Percentiles rank a stretch among this genome's conserved stretches.
phyloP scores from a whole-genome alignment of 352 stramenopile species.

The Phytopythium kandeliae region DNA sequence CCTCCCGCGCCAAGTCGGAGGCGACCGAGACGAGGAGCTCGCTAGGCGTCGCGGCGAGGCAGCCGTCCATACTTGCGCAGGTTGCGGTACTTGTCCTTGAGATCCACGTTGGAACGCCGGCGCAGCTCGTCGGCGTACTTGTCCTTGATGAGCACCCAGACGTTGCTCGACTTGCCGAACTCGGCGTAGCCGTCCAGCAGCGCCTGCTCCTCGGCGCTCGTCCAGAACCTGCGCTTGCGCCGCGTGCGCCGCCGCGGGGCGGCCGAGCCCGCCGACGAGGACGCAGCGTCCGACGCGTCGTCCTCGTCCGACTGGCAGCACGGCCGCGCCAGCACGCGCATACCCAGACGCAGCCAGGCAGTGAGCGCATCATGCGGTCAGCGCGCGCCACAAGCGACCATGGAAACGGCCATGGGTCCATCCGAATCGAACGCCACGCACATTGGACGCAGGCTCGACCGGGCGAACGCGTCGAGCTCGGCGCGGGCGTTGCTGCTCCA shows the following conservation, averaged over 20 bases:
- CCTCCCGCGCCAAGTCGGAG: not conserved
- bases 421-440: no score
- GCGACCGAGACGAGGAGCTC: not conserved
- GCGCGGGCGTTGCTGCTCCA: not conserved
- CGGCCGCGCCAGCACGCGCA: no score
- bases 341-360: no score
- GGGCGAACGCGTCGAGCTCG: not conserved
- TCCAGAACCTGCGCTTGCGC: constrained; percentile 40
- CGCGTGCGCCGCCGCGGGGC: constrained; percentile 7
- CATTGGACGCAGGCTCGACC: not conserved
- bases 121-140: constrained; percentile 40
- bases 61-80: constrained; percentile 42
- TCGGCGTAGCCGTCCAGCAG: constrained; percentile 51
- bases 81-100: constrained; percentile 86
- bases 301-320: not conserved
- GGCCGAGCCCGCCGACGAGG: not conserved
- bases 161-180: constrained; percentile 38
- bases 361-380: no score
- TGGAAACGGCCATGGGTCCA: no score
- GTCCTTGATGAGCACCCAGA: constrained; percentile 68
- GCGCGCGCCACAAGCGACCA: no score
- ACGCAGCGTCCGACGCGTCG: constrained; percentile 1
- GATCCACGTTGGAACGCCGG: constrained; percentile 59
- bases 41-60: not conserved
- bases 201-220: constrained; percentile 42